These are phyloP conservation scores for Penicillium macrosclerotiorum DNA, from an alignment of 495 filamentous ascomycete species.

Conservation along the genomic window DNA sequence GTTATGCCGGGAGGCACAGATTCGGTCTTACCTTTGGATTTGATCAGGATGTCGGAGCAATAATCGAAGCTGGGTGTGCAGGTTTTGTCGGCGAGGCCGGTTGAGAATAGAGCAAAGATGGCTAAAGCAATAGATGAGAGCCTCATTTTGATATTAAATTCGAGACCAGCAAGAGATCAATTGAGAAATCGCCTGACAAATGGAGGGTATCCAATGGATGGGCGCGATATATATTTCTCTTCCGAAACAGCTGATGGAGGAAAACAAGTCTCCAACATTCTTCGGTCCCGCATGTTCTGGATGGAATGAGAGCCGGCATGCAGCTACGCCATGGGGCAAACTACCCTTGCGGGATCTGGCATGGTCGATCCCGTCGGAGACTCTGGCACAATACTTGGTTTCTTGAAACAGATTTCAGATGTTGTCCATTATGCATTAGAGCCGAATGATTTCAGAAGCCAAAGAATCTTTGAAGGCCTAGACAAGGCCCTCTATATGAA, in stretches of 20 bases:
- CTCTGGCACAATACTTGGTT: background rate
- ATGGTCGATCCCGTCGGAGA: background rate
- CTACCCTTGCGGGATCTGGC: background rate
- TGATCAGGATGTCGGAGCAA: conserved; percentile 32
- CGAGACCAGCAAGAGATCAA: too few relatives aligned
- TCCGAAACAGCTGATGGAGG: too few relatives aligned
- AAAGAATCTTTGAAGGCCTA: background rate
- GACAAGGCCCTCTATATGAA: background rate
- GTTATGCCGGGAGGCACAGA: background rate
- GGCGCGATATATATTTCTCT: too few relatives aligned
- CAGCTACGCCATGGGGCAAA: conserved; percentile 16
- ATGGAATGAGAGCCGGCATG: conserved; percentile 27
- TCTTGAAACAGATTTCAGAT: background rate
- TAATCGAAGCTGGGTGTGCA: conserved; percentile 45
- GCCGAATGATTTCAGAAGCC: background rate
- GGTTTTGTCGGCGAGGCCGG: conserved; percentile 30
- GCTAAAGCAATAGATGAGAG: conserved; percentile 25
- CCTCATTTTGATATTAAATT: conserved; percentile 28
- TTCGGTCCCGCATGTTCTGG: conserved; percentile 3
- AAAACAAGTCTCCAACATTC: conserved; percentile 16
- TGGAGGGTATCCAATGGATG: too few relatives aligned
- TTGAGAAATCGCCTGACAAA: too few relatives aligned
- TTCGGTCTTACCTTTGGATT: conserved; percentile 28
- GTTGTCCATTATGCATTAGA: too few relatives aligned
- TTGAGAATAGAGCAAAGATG: conserved; percentile 22